A percentile compares a stretch with the other conserved stretches of the same genome.
Conservation (phyloP, 352 stramenopile genomes). For the Globisporangium solare region DNA sequence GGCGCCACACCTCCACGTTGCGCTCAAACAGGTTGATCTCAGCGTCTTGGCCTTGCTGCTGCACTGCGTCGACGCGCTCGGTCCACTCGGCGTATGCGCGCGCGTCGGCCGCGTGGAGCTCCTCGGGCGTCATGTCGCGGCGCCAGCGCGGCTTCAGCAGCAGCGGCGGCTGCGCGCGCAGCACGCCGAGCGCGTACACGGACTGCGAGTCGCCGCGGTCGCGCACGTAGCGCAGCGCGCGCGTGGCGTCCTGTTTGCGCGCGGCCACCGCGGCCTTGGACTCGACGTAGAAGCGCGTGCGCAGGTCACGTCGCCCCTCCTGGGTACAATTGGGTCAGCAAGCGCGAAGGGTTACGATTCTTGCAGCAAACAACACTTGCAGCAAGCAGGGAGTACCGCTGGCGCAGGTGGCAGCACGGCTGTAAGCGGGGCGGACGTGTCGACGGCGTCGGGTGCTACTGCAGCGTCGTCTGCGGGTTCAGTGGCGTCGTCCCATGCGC, state of each 20-base stretch:
- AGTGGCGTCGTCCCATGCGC: constrained; percentile 20
- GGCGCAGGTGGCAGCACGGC: constrained; percentile 1
- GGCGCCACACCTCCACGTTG: constrained; percentile 79
- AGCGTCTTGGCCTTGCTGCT: constrained; percentile 33
- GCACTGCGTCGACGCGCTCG: too few relatives aligned
- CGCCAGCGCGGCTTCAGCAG: constrained; percentile 61
- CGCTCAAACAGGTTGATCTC: constrained; percentile 75
- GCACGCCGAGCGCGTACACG: constrained; percentile 66
- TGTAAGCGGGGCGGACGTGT: not conserved
- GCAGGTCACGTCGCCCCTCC: constrained; percentile 46
- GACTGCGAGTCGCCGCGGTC: constrained; percentile 66
- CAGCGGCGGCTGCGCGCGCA: constrained; percentile 55
- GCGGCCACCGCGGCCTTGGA: constrained; percentile 45
- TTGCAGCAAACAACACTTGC: not conserved
- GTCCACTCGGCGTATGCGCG: constrained; percentile 55
- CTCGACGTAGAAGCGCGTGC: constrained; percentile 68
- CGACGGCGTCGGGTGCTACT: constrained; percentile 7
- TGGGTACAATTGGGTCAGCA: not conserved
- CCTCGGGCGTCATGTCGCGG: constrained; percentile 56
- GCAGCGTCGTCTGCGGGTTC: constrained; percentile 8
- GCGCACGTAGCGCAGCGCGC: constrained; percentile 44
- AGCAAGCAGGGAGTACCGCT: not conserved
- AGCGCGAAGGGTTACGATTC: not conserved
- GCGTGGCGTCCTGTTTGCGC: constrained; percentile 68
- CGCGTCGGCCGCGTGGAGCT: constrained; percentile 52